Conservation (phyloP, 2,329 filamentous ascomycete genomes). For the Ascochyta pisi region DNA sequence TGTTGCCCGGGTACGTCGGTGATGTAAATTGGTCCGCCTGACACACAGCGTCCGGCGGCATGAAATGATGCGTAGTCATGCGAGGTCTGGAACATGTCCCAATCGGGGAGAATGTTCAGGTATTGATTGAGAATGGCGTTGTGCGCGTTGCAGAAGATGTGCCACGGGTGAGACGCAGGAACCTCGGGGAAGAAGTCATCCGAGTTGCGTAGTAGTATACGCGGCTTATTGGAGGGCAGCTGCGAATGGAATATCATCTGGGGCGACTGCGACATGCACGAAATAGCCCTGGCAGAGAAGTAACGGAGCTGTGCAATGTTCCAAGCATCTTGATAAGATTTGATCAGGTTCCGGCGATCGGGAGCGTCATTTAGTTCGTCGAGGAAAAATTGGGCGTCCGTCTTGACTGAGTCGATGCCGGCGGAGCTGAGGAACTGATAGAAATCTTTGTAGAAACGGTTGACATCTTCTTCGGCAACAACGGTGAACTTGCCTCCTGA, state of each 20-base stretch:
- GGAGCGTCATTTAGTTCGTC: constrained; percentile 75
- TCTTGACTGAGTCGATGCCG: constrained; percentile 88
- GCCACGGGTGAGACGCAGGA: constrained; percentile 85
- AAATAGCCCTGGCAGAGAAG: constrained; percentile 80
- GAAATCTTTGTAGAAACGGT: constrained; percentile 86
- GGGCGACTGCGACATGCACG: constrained; percentile 93
- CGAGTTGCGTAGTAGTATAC: constrained; percentile 81
- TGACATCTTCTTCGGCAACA: constrained; percentile 76
- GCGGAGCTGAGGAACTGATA: constrained; percentile 78
- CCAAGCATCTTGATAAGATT: constrained; percentile 86
- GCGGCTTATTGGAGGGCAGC: constrained; percentile 75
- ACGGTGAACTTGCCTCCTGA: constrained; percentile 73
- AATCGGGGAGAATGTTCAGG: constrained; percentile 86
- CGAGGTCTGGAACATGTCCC: constrained; percentile 76
- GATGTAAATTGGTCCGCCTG: constrained; percentile 91
- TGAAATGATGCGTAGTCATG: constrained; percentile 81
- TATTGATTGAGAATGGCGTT: constrained; percentile 83
- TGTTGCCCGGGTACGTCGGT: constrained; percentile 88
- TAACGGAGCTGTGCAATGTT: constrained; percentile 76
- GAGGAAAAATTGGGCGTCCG: constrained; percentile 89
- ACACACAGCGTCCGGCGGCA: constrained; percentile 86
- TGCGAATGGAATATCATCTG: constrained; percentile 86
- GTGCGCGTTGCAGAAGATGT: constrained; percentile 92
- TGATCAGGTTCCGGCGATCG: constrained; percentile 74
- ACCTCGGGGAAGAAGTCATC: constrained; percentile 91